Base-by-base conservation (phyloP, 176 grass and related monocot genomes). In the Thalia dealbata region DNA sequence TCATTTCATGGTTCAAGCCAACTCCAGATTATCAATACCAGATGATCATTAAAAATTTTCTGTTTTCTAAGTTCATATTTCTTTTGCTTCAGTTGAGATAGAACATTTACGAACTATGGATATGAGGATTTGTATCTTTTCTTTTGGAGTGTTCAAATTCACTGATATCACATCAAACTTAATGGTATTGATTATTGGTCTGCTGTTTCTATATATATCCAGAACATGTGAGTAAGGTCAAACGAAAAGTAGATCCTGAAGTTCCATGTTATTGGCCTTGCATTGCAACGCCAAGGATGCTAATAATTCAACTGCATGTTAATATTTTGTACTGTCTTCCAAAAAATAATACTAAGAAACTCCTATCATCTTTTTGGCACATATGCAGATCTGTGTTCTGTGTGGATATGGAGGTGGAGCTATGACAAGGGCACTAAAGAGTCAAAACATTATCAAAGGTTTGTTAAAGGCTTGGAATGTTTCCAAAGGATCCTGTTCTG, bases 381-480 rank as follows among this genome's bases (percentile, higher is more conserved):
- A 71, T 62, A 70, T 80, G 15, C 59, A 97, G 93, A 81, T 88
- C 25, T 97, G 93, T 68, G 89, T 97, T 75, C 44, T 92, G 7
- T 97, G 93, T 84, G 93, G 93, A 73, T 92, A 97, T 87, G 81
- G 75, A 82, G 84, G 87, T 55, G 93, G 93, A 66, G 93, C 89
- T 72, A 92, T 97, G 93, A 84, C 93, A 76, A 81, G 89, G 65
- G 93, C 89, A 76, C 64, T 87, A 64, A 97, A 97, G 58, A 27
- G 84, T 45, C 74, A 75, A 50, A 92, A 84, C 18, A 80, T 92
- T 73, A 46, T 88, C 50, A 97, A 88, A 78, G 88, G 82, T 80
- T 84, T 88, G 52, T 32, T 92, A 26, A 82, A 84, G 74, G 79
- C 78, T 86, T 73, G 82, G 48, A 60, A 23, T 78, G 44, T 78